phyloP scores from a whole-genome alignment of 345 rosid species.

The Populus deltoides region DNA sequence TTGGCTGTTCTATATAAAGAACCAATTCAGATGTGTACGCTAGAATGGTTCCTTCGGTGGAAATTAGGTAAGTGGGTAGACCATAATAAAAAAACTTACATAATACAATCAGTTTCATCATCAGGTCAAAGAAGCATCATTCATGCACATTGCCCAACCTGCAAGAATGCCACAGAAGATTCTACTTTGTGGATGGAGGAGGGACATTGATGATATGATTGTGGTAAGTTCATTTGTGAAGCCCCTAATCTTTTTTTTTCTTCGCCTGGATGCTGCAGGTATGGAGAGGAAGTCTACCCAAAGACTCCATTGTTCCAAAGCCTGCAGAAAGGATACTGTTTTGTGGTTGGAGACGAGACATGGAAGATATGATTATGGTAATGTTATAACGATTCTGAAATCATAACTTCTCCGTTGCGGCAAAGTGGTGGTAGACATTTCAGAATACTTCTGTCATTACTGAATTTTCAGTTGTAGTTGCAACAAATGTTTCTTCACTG shows the following conservation, averaged over 20 bases:
- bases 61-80: constrained; percentile 26
- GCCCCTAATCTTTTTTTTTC: constrained; percentile 58
- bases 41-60: constrained; percentile 31
- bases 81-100: constrained; percentile 32
- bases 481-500: constrained; percentile 10
- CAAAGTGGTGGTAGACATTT: constrained; percentile 30
- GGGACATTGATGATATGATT: constrained; percentile 86
- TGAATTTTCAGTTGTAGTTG: constrained; percentile 11
- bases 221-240: constrained; percentile 62
- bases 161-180: constrained; percentile 78
- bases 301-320: constrained; percentile 52
- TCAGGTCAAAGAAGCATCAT: constrained; percentile 71
- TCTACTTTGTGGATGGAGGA: constrained; percentile 88
- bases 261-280: constrained; percentile 65
- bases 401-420: constrained; percentile 25
- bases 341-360: constrained; percentile 83
- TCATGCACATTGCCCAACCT: constrained; percentile 47
- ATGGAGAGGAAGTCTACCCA: constrained; percentile 59
- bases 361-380: constrained; percentile 85
- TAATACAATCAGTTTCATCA: constrained; percentile 48
- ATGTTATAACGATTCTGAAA: constrained; percentile 33
- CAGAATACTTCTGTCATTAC: constrained; percentile 8
- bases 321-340: constrained; percentile 60
- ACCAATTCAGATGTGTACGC: constrained; percentile 18
- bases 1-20: constrained; percentile 8